Base-by-base conservation (phyloP, 768 basidiomycete species). In the Rossbeevera mucosa region DNA sequence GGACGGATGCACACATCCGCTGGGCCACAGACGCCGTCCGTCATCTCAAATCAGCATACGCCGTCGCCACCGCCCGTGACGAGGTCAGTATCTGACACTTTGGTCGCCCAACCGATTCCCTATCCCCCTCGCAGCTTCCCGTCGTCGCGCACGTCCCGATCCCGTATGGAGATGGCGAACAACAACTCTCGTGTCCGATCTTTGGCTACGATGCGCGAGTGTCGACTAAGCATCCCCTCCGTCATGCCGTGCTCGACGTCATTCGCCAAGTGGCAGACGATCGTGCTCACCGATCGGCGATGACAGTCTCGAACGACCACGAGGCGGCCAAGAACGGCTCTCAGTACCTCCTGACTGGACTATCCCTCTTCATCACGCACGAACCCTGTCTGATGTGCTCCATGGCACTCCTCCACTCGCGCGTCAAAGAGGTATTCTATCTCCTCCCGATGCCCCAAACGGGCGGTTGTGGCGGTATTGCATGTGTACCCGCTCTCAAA, bases 371-470 rank as follows among this genome's bases (percentile, higher is more conserved):
- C 73, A 81, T 83, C 48, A 91, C 92, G 9, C 95, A 99, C 70
- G 96, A 99, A 61, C 96, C 96, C 0, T 99, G 96, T 60, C 80
- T 99, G 51, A 93, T 98, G 91, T 99, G 96, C 68, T 82, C 85
- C 61, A 99, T 99, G 96, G 91, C 94, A 2, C 72, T 98, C 20
- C 73, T 96, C 6, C 96, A 99, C 69, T 94, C 91, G 1, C 82
- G 96, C n/a, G 91, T 97, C 51, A 86, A 88, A 60, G 85, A 93
- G 54, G 79, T 98, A 6, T 78, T 91, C 64, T 83, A 85, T 63
- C 64, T 97, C 29, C 64, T 80, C 22, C 80, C 86, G 1, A 90
- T 89, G 82, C 71, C 76, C 0, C 72, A 76, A 48, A 94, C 91
- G 0, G 95, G 96, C 24, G 95, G 94, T 0, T 93, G 91, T 54